These are phyloP conservation scores for Aspergillus funiculosus DNA, from an alignment of 495 filamentous ascomycete species.

Conservation along the genomic window DNA sequence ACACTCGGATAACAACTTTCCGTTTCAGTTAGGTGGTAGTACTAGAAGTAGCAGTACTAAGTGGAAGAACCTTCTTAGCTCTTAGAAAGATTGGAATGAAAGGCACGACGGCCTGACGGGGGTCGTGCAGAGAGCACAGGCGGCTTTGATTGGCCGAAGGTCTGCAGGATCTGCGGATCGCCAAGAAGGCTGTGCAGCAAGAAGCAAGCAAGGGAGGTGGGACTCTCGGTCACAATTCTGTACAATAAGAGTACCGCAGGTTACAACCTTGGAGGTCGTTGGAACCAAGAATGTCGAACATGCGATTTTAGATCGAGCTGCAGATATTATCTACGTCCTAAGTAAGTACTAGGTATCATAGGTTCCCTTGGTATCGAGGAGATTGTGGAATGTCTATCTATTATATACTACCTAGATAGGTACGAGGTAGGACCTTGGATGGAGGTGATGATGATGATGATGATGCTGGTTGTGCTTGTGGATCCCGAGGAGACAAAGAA, in stretches of 20 bases:
- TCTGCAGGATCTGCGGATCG: conserved; percentile 21
- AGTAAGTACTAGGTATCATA: too few species aligned
- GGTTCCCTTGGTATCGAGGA: too few species aligned
- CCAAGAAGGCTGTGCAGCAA: conserved; percentile 23
- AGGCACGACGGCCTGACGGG: conserved; percentile 22
- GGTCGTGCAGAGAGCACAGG: conserved; percentile 11
- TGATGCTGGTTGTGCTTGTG: too few species aligned
- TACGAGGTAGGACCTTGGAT: too few species aligned
- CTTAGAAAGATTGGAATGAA: not conserved
- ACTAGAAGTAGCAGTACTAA: not conserved
- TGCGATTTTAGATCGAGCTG: conserved; percentile 1
- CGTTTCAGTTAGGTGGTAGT: too few species aligned
- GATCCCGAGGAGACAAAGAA: too few species aligned
- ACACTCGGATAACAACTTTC: conserved; percentile 10
- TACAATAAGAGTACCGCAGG: too few species aligned
- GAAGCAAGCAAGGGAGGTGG: conserved; percentile 17
- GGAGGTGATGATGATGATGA: too few species aligned
- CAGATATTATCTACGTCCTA: too few species aligned
- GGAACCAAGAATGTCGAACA: not conserved
- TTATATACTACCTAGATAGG: too few species aligned
- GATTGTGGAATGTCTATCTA: too few species aligned
- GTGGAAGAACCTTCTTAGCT: not conserved
- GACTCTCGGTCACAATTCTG: not conserved
- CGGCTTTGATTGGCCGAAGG: conserved; percentile 9
- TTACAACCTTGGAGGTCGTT: too few species aligned